Percentiles rank a stretch among this genome's conserved stretches.
phyloP scores from a whole-genome alignment of 169 alveolate genomes.

The Blepharisma undulans region DNA sequence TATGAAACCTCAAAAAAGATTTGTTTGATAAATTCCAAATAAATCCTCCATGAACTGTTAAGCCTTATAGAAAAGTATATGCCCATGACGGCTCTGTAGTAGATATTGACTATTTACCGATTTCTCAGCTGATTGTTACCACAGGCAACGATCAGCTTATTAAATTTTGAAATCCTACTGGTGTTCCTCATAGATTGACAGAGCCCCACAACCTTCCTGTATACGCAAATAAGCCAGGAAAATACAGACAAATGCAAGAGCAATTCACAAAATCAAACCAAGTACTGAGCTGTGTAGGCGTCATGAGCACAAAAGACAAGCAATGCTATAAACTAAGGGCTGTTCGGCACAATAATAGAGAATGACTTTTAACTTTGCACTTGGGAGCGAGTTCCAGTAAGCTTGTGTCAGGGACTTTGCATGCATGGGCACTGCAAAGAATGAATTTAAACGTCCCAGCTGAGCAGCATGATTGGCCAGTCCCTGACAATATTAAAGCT shows the following conservation, averaged over 20 bases:
- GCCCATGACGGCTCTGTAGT: constrained; percentile 56
- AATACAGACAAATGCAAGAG: background rate
- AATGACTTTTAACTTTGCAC: background rate
- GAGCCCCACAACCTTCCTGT: constrained; percentile 57
- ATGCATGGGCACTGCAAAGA: background rate
- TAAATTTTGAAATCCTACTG: constrained; percentile 55
- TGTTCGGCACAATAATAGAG: background rate
- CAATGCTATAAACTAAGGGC: background rate
- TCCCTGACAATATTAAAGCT: background rate
- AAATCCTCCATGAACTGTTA: constrained; percentile 61
- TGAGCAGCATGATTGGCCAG: constrained; percentile 16
- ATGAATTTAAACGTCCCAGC: background rate
- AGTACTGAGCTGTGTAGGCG: background rate
- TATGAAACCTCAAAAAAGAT: constrained; percentile 63
- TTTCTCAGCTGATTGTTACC: constrained; percentile 43
- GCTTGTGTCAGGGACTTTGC: background rate
- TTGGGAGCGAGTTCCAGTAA: background rate
- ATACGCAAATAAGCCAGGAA: background rate
- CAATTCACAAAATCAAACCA: background rate
- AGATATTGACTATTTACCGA: constrained; percentile 42
- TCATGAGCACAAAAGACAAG: background rate
- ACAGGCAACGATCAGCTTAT: constrained; percentile 40
- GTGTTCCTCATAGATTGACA: constrained; percentile 30
- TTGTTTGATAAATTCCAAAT: constrained; percentile 49
- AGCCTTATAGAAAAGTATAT: constrained; percentile 29